A percentile compares a stretch with the other conserved stretches of the same genome.
Conservation (phyloP, 192 early-diverging fungal genomes). For the Kappamyces sp. region DNA sequence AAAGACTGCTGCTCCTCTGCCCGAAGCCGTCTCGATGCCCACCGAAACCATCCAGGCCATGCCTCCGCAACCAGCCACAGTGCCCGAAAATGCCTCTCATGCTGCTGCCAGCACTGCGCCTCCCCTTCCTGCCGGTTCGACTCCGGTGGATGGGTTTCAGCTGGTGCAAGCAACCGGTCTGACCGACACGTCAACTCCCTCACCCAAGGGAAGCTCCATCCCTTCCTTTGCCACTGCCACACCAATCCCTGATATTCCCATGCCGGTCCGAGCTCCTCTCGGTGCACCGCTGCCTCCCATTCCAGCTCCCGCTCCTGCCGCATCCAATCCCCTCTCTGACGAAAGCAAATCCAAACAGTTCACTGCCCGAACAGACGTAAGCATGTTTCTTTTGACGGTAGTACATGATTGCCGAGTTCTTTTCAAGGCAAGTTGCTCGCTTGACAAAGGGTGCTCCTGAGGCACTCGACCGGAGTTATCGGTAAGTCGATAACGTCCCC, state of each 20-base stretch:
- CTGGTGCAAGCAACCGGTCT: conserved; percentile 15
- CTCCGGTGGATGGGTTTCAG: conserved; percentile 8
- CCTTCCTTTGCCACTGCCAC: conserved; percentile 32
- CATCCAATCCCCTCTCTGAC: conserved; percentile 20
- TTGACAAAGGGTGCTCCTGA: conserved; percentile 39
- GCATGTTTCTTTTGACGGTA: conserved; percentile 6
- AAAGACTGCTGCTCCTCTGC: too few species aligned
- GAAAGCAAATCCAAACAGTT: conserved; percentile 35
- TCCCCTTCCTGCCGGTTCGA: too few species aligned
- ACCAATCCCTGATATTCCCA: conserved; percentile 12
- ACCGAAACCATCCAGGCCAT: too few species aligned
- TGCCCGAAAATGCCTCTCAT: too few species aligned
- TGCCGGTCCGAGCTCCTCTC: conserved; percentile 17
- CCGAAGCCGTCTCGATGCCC: too few species aligned
- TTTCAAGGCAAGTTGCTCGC: conserved; percentile 32
- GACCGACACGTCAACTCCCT: conserved; percentile 25
- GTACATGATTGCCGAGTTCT: conserved; percentile 40
- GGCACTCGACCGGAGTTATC: conserved; percentile 37
- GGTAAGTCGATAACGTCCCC: conserved; percentile 16
- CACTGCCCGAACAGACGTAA: conserved; percentile 30
- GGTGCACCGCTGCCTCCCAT: background rate
- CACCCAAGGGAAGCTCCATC: conserved; percentile 21
- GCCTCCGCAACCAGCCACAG: too few species aligned
- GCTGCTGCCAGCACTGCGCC: too few species aligned
- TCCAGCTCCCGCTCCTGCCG: background rate